Conservation (phyloP, 805 yeast genomes). For the Hanseniaspora thailandica region DNA sequence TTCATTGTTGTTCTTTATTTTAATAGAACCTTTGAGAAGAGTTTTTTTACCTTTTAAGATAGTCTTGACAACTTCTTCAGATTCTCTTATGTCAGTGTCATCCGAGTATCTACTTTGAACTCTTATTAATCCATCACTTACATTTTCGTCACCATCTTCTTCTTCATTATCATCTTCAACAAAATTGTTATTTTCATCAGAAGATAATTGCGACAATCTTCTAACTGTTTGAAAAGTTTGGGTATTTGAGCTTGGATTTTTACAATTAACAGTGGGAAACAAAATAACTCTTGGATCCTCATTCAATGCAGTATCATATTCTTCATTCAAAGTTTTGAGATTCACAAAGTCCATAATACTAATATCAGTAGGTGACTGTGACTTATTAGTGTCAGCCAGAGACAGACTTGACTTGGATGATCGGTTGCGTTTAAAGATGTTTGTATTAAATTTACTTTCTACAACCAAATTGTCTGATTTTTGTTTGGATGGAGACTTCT, state of each 20-base stretch:
- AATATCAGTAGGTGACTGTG: neutral
- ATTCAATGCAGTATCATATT: constrained; percentile 3
- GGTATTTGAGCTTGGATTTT: constrained; percentile 9
- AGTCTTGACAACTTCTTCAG: neutral
- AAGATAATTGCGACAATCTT: neutral
- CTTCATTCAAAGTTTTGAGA: neutral
- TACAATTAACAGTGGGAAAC: constrained; percentile 6
- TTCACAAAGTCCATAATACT: neutral
- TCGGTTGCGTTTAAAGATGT: neutral
- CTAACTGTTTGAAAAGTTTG: neutral
- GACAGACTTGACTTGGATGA: neutral
- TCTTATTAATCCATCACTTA: neutral
- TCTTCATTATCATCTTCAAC: neutral
- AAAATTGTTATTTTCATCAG: neutral
- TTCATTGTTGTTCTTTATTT: neutral
- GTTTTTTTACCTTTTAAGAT: neutral
- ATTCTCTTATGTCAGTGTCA: neutral
- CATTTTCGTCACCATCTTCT: neutral
- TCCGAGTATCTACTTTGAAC: neutral
- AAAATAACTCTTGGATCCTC: constrained; percentile 2
- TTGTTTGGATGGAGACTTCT: neutral
- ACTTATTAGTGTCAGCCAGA: neutral
- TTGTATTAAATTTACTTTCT: neutral
- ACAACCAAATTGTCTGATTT: neutral
- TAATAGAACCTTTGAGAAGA: neutral